These are phyloP conservation scores for Linaria vulgaris DNA, from an alignment of 257 asterid genomes.

Conservation along the genomic window DNA sequence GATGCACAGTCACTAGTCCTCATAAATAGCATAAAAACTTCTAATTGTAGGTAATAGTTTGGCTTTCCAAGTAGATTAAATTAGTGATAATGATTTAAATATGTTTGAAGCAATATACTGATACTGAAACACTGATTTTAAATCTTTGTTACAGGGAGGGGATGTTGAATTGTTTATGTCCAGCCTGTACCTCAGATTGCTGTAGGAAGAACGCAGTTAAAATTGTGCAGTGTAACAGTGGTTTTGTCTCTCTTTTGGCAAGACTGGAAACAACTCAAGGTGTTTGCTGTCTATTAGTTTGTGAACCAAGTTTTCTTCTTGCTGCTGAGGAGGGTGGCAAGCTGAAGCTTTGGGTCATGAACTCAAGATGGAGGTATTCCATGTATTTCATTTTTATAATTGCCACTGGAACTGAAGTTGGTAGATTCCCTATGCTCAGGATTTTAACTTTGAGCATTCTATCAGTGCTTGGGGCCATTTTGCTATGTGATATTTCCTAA, in stretches of 20 bases:
- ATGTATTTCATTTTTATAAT: constrained; percentile 19
- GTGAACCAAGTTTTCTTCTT: constrained; percentile 71
- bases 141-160: constrained; percentile 56
- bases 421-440: constrained; percentile 18
- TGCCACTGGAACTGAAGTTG: constrained; percentile 9
- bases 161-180: constrained; percentile 60
- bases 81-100: constrained; percentile 23
- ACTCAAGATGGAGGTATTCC: constrained; percentile 82
- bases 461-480: no score
- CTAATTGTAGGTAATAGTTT: constrained; percentile 67
- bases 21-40: constrained; percentile 60
- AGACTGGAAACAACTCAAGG: constrained; percentile 54
- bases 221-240: constrained; percentile 62
- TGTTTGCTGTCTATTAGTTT: constrained; percentile 68
- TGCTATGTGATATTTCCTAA: no score
- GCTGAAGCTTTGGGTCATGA: constrained; percentile 84
- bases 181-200: constrained; percentile 57
- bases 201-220: constrained; percentile 66
- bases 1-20: constrained; percentile 66
- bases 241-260: constrained; percentile 61
- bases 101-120: constrained; percentile 14
- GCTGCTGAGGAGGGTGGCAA: constrained; percentile 86
- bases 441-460: not conserved
- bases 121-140: constrained; percentile 27
- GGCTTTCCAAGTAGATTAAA: constrained; percentile 16